Percentiles rank a stretch among this genome's conserved stretches.
Conservation (phyloP, 164 flowering plant species). For the Hamamelis virginiana region DNA sequence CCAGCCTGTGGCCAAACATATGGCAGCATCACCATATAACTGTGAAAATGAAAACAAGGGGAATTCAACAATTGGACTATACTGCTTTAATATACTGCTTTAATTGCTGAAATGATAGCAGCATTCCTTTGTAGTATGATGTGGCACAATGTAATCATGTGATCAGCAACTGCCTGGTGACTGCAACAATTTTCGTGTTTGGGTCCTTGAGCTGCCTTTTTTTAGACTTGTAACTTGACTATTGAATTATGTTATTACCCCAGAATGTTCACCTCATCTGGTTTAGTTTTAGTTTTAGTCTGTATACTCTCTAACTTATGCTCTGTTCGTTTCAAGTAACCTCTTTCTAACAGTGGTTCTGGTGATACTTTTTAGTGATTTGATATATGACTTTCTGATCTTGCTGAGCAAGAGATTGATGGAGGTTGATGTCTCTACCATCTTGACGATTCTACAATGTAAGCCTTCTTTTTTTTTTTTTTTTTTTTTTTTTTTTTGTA, state of each 20-base stretch:
- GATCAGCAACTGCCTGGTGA: not conserved
- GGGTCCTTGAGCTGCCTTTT: not conserved
- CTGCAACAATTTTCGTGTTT: not conserved
- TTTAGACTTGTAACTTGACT: not conserved
- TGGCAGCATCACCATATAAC: too few species aligned
- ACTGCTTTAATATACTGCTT: too few species aligned
- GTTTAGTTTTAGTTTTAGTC: too few species aligned
- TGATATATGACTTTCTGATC: constrained; percentile 77
- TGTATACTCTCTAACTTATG: not conserved
- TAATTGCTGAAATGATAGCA: too few species aligned
- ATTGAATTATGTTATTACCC: not conserved
- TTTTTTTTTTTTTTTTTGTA: not conserved
- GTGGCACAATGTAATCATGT: not conserved
- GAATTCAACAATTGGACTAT: too few species aligned
- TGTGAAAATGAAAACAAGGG: too few species aligned
- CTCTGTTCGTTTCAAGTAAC: not conserved
- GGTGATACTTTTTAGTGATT: constrained; percentile 61
- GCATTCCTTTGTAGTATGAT: too few species aligned
- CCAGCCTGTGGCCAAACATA: too few species aligned
- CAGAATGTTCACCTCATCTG: not conserved
- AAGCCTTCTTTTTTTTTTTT: constrained; percentile 26
- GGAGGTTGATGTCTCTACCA: constrained; percentile 88
- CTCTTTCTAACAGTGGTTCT: constrained; percentile 1
- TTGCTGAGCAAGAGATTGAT: constrained; percentile 69
- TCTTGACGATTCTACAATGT: constrained; percentile 82